phyloP scores from a whole-genome alignment of 139 green algal species.

The Chlamydomonas asymmetrica region DNA sequence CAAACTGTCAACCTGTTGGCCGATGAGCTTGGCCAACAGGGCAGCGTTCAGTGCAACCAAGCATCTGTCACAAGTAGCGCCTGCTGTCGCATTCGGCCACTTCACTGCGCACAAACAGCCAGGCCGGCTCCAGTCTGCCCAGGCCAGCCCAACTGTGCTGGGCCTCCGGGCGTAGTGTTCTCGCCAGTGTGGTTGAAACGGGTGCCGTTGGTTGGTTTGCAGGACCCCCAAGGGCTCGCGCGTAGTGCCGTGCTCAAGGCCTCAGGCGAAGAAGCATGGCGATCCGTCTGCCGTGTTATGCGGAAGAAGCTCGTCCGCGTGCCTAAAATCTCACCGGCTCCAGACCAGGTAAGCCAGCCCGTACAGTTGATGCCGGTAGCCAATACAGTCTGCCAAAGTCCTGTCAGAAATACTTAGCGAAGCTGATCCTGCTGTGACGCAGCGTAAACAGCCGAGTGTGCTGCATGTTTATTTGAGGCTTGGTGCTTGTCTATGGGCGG shows the following conservation, averaged over 20 bases:
- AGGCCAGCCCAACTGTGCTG: neutral
- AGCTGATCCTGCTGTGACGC: too few species aligned
- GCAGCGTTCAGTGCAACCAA: neutral
- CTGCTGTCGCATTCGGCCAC: neutral
- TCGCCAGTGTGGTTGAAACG: too few species aligned
- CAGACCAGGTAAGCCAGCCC: constrained; percentile 28
- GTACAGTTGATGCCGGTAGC: constrained; percentile 7
- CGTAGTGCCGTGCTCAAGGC: constrained; percentile 15
- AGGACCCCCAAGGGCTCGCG: constrained; percentile 29
- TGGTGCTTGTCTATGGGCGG: too few species aligned
- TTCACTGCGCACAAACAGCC: neutral
- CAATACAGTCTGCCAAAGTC: too few species aligned
- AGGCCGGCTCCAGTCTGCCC: neutral
- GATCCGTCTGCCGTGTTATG: constrained; percentile 54
- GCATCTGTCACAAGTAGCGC: neutral
- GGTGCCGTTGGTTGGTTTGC: too few species aligned
- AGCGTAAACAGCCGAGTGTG: too few species aligned
- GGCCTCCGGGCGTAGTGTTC: too few species aligned
- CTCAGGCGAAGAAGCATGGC: constrained; percentile 50
- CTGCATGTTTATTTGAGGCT: too few species aligned
- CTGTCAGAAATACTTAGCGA: too few species aligned
- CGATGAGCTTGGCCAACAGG: too few species aligned
- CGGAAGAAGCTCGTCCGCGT: constrained; percentile 56
- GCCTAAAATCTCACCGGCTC: constrained; percentile 62
- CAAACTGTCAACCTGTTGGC: too few species aligned